Conservation (phyloP, 176 grass and related monocot species). For the Oryza meridionalis region DNA sequence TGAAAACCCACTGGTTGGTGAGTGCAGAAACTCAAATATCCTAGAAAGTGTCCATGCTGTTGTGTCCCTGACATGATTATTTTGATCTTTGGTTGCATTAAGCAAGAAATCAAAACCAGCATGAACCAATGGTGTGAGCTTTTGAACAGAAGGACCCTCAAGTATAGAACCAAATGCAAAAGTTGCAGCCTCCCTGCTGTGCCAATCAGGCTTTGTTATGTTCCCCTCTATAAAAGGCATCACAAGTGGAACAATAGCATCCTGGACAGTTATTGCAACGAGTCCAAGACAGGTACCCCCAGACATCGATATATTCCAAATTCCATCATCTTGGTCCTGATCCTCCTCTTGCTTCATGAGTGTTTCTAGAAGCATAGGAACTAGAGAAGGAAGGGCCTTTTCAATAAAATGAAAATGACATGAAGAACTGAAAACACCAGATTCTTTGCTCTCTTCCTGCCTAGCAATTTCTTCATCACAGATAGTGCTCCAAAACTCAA, state of each 20-base stretch:
- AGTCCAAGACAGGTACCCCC: constrained; percentile 68
- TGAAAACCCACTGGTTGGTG: constrained; percentile 30
- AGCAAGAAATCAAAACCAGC: constrained; percentile 59
- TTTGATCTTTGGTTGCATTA: constrained; percentile 63
- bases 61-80: constrained; percentile 61
- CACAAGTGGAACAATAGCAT: constrained; percentile 58
- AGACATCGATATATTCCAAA: constrained; percentile 62
- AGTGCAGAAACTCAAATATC: constrained; percentile 60
- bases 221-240: constrained; percentile 68
- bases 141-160: constrained; percentile 57
- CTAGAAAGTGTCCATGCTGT: constrained; percentile 65
- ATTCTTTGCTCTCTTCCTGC: constrained; percentile 52
- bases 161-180: constrained; percentile 67
- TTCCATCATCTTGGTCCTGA: constrained; percentile 62
- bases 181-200: constrained; percentile 59
- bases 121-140: constrained; percentile 50
- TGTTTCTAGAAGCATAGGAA: constrained; percentile 65
- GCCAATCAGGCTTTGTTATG: constrained; percentile 59
- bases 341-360: constrained; percentile 71
- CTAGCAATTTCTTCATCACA: constrained; percentile 59
- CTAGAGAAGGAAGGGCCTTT: constrained; percentile 58
- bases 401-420: constrained; percentile 55
- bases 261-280: constrained; percentile 49
- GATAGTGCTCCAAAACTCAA: constrained; percentile 71
- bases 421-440: constrained; percentile 42